Evolutionary conservation across 768 basidiomycete species (phyloP).

Genomic region (Leucosporidium scottii): DNA sequence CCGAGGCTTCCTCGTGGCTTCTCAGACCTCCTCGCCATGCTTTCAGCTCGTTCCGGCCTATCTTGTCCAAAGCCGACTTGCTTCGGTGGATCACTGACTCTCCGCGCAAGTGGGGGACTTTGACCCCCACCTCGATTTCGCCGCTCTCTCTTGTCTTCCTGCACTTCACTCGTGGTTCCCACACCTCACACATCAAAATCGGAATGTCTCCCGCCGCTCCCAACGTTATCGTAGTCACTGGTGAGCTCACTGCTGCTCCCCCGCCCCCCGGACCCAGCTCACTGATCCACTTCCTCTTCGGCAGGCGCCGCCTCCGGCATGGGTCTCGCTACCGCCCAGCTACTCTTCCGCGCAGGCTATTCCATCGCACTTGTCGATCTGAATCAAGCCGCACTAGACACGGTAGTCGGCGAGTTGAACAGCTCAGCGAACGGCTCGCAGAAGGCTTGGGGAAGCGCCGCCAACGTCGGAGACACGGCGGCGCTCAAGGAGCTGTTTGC

Average conservation of each 20-base stretch:
- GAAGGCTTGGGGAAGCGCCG: constrained; percentile 3
- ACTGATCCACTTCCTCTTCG: background rate
- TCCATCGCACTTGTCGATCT: constrained; percentile 1
- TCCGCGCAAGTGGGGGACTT: background rate
- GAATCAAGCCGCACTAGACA: background rate
- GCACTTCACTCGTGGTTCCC: too few relatives aligned
- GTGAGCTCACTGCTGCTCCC: background rate
- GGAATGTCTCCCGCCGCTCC: background rate
- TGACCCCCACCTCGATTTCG: background rate
- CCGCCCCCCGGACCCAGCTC: background rate
- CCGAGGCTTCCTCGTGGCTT: background rate
- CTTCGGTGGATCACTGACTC: too few relatives aligned
- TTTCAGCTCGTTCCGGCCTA: background rate
- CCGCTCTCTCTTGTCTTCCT: background rate
- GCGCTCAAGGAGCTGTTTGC: background rate
- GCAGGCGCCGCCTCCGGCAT: constrained; percentile 2
- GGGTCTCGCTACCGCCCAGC: constrained; percentile 7
- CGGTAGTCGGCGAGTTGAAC: background rate
- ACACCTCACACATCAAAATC: too few relatives aligned
- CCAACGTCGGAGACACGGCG: background rate
- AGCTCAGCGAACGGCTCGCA: background rate
- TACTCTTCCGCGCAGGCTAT: background rate
- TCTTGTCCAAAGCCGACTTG: too few relatives aligned
- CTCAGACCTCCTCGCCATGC: background rate
- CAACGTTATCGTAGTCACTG: background rate